phyloP scores from a whole-genome alignment of 2,329 filamentous ascomycete species.

The Fusarium mangiferae region DNA sequence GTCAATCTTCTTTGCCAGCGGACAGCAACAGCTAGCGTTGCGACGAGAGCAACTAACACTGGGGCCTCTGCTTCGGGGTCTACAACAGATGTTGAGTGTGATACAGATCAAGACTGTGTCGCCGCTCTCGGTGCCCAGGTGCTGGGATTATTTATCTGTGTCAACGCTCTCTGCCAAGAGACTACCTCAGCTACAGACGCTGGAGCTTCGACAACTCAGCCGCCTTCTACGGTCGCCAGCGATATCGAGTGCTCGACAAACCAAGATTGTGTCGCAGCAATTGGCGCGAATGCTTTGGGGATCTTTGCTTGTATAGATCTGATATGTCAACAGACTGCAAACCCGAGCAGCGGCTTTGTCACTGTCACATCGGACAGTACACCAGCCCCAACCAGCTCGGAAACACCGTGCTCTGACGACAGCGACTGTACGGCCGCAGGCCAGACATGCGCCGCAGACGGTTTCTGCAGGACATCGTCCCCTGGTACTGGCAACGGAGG shows the following conservation, averaged over 20 bases:
- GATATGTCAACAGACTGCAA: conserved; percentile 2
- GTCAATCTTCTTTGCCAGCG: conserved; percentile 11
- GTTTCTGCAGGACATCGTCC: neutral
- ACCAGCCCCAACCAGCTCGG: neutral
- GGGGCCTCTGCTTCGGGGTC: neutral
- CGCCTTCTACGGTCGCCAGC: neutral
- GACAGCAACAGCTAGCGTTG: neutral
- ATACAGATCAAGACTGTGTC: conserved; percentile 10
- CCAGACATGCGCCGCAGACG: conserved; percentile 9
- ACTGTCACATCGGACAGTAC: neutral
- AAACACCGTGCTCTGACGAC: neutral
- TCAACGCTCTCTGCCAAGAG: conserved; percentile 9
- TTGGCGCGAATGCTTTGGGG: conserved; percentile 2
- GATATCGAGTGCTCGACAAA: conserved; percentile 1
- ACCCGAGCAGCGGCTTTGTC: conserved; percentile 5
- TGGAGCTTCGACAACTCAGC: neutral
- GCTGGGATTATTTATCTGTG: neutral
- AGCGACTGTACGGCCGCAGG: conserved; percentile 1
- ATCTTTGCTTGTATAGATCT: conserved; percentile 9
- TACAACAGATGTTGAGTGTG: neutral
- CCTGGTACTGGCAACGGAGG: neutral
- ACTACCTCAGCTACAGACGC: neutral
- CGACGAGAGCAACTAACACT: neutral
- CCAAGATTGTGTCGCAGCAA: neutral
- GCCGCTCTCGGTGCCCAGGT: neutral